Conservation (phyloP, 2,329 filamentous ascomycete genomes). For the Pseudogymnoascus sp. region DNA sequence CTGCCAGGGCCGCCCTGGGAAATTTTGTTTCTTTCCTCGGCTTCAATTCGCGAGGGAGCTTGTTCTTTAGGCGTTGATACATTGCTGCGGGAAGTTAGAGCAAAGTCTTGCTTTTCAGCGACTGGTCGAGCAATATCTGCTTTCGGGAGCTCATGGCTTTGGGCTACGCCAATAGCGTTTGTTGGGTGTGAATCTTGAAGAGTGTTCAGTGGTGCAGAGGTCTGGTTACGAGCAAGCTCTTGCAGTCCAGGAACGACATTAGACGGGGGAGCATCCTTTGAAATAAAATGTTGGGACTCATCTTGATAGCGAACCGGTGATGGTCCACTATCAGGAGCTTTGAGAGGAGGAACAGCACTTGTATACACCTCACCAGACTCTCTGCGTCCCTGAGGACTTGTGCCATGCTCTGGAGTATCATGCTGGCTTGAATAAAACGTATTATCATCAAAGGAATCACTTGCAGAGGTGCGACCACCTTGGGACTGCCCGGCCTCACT, state of each 20-base stretch:
- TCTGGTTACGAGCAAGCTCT: conserved; percentile 3
- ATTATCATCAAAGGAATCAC: conserved; percentile 84
- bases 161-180: background rate
- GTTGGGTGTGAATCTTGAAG: background rate
- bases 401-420: conserved; percentile 59
- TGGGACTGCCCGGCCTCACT: conserved; percentile 47
- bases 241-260: conserved; percentile 12
- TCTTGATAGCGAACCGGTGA: conserved; percentile 15
- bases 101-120: background rate
- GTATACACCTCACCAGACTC: conserved; percentile 20
- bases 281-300: conserved; percentile 20
- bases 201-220: background rate
- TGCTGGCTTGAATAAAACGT: conserved; percentile 94
- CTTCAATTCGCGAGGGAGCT: background rate
- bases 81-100: conserved; percentile 1
- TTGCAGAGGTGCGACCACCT: conserved; percentile 53
- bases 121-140: background rate
- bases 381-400: conserved; percentile 28
- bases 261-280: conserved; percentile 24
- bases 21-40: background rate
- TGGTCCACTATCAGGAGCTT: conserved; percentile 7
- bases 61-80: background rate
- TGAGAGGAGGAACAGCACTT: conserved; percentile 19
- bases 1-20: background rate
- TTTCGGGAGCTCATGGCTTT: conserved; percentile 3